phyloP scores from a whole-genome alignment of 768 basidiomycete species.

The Hygrophorus pudorinus region DNA sequence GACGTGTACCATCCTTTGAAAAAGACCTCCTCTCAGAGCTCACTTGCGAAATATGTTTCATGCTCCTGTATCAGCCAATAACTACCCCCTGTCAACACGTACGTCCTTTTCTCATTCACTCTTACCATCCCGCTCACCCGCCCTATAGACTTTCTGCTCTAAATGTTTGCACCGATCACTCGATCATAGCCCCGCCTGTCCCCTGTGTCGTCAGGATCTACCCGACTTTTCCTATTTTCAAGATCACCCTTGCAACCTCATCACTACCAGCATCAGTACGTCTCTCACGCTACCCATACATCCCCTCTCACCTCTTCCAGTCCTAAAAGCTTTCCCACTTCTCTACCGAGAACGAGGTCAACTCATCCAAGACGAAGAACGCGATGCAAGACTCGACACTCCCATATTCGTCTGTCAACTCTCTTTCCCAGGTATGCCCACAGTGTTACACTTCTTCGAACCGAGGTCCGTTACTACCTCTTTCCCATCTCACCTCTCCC shows the following conservation, averaged over 20 bases:
- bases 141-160: constrained; percentile 73
- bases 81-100: constrained; percentile 96
- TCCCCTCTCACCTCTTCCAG: constrained; percentile 21
- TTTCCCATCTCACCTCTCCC: neutral
- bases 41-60: constrained; percentile 87
- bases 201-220: constrained; percentile 73
- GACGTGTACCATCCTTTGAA: constrained; percentile 31
- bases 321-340: constrained; percentile 59
- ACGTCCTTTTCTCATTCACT: constrained; percentile 24
- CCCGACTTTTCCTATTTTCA: constrained; percentile 74
- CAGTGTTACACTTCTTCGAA: constrained; percentile 87
- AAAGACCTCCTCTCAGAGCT: constrained; percentile 62
- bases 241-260: constrained; percentile 67
- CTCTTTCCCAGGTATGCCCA: constrained; percentile 86
- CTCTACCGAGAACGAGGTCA: constrained; percentile 53
- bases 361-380: constrained; percentile 66
- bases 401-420: constrained; percentile 89
- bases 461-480: constrained; percentile 40
- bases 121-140: constrained; percentile 2
- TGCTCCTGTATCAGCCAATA: constrained; percentile 73
- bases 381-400: constrained; percentile 69
- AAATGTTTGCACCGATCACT: constrained; percentile 84
- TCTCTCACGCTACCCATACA: constrained; percentile 9
- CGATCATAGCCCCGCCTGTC: constrained; percentile 77
- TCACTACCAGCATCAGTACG: constrained; percentile 61